These are phyloP conservation scores for Earliella scabrosa DNA, from an alignment of 1,284 basidiomycete species.

Conservation along the genomic window DNA sequence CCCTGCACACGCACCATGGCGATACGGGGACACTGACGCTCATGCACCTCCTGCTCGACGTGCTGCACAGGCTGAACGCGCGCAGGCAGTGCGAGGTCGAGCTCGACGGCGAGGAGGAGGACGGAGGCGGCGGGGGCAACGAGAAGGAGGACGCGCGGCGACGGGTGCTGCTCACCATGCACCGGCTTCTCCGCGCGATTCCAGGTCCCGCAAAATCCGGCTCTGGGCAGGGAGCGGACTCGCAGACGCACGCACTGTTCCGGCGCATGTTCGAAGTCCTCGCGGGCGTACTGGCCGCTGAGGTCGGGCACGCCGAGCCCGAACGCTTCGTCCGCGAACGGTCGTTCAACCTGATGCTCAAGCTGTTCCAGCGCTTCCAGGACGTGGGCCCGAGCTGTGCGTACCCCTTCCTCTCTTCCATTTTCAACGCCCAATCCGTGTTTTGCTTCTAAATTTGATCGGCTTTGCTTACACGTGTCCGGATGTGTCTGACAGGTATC, in stretches of 20 bases:
- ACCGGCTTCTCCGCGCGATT: conserved; percentile 20
- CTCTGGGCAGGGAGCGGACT: background rate
- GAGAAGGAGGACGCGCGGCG: conserved; percentile 9
- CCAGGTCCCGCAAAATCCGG: conserved; percentile 3
- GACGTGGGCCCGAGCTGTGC: conserved; percentile 16
- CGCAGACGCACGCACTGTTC: conserved; percentile 7
- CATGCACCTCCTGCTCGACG: conserved; percentile 22
- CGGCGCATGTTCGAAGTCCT: conserved; percentile 19
- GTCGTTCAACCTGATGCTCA: conserved; percentile 22
- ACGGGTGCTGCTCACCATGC: conserved; percentile 16
- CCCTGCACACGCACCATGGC: background rate
- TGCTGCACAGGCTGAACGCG: conserved; percentile 16
- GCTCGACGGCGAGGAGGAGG: conserved; percentile 8
- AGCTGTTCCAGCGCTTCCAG: conserved; percentile 23
- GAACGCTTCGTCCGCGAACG: conserved; percentile 17
- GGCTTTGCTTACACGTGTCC: background rate
- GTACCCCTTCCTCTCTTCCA: background rate
- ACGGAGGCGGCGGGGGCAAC: background rate
- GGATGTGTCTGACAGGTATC: conserved; percentile 8
- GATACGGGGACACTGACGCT: conserved; percentile 17
- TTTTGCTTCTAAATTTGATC: background rate
- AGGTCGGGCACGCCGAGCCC: background rate
- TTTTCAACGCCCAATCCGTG: too few relatives aligned
- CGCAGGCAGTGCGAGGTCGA: background rate
- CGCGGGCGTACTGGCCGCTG: conserved; percentile 9